Evolutionary conservation across 2,329 filamentous ascomycete genomes (phyloP).

Genomic region (Monosporascus sp.): DNA sequence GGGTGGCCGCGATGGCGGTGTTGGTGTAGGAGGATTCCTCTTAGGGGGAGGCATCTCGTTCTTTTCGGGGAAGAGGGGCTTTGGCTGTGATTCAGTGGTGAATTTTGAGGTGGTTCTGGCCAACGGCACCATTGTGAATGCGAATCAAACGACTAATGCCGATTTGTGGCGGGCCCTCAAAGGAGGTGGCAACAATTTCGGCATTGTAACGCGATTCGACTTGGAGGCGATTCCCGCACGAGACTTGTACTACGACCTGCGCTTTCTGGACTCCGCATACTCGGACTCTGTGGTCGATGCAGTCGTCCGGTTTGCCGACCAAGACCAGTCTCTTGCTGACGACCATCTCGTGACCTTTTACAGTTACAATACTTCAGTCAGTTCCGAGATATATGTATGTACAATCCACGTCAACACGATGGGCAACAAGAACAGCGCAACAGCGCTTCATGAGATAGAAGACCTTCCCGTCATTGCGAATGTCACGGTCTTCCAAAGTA

Average conservation of each 20-base stretch:
- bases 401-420: slow-evolving; percentile 17
- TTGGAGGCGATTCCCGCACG: slow-evolving; percentile 24
- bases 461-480: slow-evolving; percentile 13
- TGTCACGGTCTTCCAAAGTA: slow-evolving; percentile 5
- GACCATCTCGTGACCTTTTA: slow-evolving; percentile 17
- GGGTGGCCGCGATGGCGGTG: slow-evolving; percentile 23
- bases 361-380: slow-evolving; percentile 6
- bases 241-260: slow-evolving; percentile 15
- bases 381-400: slow-evolving; percentile 6
- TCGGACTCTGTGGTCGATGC: slow-evolving; percentile 15
- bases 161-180: slow-evolving; percentile 43
- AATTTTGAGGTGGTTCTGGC: slow-evolving; percentile 40
- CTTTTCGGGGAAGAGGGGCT: slow-evolving; percentile 25
- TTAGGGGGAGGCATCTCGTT: slow-evolving; percentile 22
- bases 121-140: slow-evolving; percentile 35
- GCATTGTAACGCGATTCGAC: slow-evolving; percentile 33
- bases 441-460: slow-evolving; percentile 12
- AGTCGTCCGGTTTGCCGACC: slow-evolving; percentile 14
- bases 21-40: slow-evolving; percentile 28
- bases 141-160: slow-evolving; percentile 29
- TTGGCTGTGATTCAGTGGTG: slow-evolving; percentile 34
- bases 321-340: slow-evolving; percentile 15
- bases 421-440: slow-evolving; percentile 11
- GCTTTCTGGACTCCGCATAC: slow-evolving; percentile 11
- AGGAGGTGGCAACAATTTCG: slow-evolving; percentile 44